A percentile compares a stretch with the other conserved stretches of the same genome.
Evolutionary conservation across 2,329 filamentous ascomycete genomes (phyloP).

Genomic region (Pestalotiopsis sp.): DNA sequence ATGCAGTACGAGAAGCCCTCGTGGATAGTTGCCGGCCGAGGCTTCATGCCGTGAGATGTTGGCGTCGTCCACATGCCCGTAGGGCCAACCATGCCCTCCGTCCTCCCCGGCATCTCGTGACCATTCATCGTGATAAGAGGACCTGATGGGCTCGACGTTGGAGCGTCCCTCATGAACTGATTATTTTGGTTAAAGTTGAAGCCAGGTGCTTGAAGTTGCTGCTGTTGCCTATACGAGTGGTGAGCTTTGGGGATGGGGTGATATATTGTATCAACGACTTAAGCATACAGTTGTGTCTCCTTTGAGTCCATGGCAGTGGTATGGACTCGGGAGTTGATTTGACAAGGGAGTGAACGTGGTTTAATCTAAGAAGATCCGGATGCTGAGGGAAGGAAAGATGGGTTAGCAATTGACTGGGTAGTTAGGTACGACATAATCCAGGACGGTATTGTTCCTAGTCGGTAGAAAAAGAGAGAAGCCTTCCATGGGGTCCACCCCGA

Average conservation of each 20-base stretch:
- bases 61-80: conserved; percentile 60
- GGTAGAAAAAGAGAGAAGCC: conserved; percentile 20
- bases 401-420: conserved; percentile 43
- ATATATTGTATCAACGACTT: conserved; percentile 20
- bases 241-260: conserved; percentile 35
- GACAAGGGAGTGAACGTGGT: conserved; percentile 35
- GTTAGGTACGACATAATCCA: conserved; percentile 26
- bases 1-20: conserved; percentile 64
- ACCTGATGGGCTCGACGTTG: conserved; percentile 41
- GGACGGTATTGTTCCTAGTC: conserved; percentile 29
- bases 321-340: conserved; percentile 29
- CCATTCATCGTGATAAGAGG: conserved; percentile 54
- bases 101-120: conserved; percentile 50
- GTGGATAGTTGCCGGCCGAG: conserved; percentile 62
- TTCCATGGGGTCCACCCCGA: conserved; percentile 30
- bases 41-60: conserved; percentile 51
- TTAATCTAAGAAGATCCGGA: conserved; percentile 40
- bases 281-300: conserved; percentile 56
- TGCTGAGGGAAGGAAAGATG: conserved; percentile 31
- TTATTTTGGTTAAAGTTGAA: conserved; percentile 53
- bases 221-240: conserved; percentile 40
- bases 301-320: conserved; percentile 50
- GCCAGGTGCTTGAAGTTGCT: conserved; percentile 51
- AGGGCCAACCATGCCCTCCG: conserved; percentile 48
- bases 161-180: conserved; percentile 49